These are phyloP conservation scores for Solanum etuberosum DNA, from an alignment of 257 asterid genomes.

Conservation along the genomic window DNA sequence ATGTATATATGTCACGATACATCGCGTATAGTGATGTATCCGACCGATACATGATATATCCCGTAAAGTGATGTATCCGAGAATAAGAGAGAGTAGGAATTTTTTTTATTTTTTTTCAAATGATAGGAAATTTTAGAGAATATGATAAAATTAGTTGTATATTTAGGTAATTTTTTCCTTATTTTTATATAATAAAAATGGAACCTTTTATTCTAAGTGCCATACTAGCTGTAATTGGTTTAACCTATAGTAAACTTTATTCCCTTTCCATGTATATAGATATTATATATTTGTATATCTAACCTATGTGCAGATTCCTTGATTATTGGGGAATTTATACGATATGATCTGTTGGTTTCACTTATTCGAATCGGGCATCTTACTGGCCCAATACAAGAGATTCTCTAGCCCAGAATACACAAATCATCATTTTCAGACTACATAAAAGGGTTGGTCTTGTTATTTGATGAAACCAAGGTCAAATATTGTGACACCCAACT, in stretches of 20 bases:
- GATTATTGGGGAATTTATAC: not conserved
- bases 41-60: too few species aligned
- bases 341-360: not conserved
- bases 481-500: too few species aligned
- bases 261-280: not conserved
- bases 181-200: too few species aligned
- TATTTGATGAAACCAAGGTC: not conserved
- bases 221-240: not conserved
- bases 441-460: not conserved
- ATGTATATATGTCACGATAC: too few species aligned
- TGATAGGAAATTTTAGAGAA: too few species aligned
- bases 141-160: too few species aligned
- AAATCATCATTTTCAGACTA: not conserved
- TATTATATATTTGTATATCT: not conserved
- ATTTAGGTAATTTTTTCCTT: too few species aligned
- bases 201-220: not conserved
- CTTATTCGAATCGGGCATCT: not conserved
- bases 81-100: too few species aligned
- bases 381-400: not conserved
- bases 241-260: not conserved
- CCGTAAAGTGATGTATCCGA: too few species aligned
- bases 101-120: too few species aligned
- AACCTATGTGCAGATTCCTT: not conserved
- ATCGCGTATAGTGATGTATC: too few species aligned
- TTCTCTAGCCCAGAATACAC: not conserved